Base-by-base conservation (phyloP, 768 basidiomycete genomes). In the Mycena epipterygia region DNA sequence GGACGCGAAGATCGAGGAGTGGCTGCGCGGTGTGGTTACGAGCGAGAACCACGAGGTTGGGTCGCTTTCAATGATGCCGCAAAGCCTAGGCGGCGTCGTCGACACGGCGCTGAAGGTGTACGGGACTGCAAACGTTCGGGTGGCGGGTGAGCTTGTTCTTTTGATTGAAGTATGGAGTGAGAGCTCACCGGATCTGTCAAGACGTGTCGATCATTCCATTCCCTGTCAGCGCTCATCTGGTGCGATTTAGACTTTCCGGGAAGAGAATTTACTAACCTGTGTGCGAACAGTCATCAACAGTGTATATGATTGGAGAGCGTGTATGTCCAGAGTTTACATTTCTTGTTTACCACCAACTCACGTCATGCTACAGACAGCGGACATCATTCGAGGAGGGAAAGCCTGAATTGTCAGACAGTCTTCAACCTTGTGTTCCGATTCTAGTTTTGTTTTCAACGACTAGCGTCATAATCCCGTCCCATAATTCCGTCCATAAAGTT, bases 61-160 rank as follows among this genome's bases (percentile, higher is more conserved):
- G 12, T 81, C 84, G 5, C 66, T 81, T 62, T 75, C 82, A 11
- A 85, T 87, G 84, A 75, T 84, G 76, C 84, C 85, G 12, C 70
- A 67, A 58, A 78, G 77, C 29, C 64, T 81, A 35, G 85, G 85
- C 2, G 83, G 83, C 0, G 82, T 83, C 16, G 83, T 84, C 2
- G 81, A 83, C 64, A 73, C 79, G 12, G 51, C 73, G n/a, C 68
- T 84, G 59, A 78, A 64, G 64, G 78, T 84, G 3, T 82, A 84
- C 72, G 83, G 82, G 8, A 77, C 77, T 7, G 65, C 62, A 16
- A 84, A 84, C 55, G 77, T 83, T 7, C 75, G 83, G 12, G 80
- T 83, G 41, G 80, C 78, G n/a, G 79, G 78, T 79, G 57, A 14
- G 77, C 73, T 29, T 6, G 32, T 12, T 4, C 32, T 17, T 25